These are phyloP conservation scores for Cladosporium oxysporum DNA, from an alignment of 2,329 filamentous ascomycete genomes.

Conservation along the genomic window DNA sequence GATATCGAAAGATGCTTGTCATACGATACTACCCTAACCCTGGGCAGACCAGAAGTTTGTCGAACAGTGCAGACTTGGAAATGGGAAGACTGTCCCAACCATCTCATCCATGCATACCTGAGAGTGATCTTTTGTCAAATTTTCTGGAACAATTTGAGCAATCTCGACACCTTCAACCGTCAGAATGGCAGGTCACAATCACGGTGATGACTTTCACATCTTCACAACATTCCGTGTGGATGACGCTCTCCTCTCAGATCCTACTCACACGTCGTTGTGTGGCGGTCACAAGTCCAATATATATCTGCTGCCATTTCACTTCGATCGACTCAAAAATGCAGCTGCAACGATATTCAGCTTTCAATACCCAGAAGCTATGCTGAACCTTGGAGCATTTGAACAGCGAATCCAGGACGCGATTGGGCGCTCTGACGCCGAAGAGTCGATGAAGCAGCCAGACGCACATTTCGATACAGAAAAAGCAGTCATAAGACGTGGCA, in stretches of 20 bases:
- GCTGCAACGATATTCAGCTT: neutral
- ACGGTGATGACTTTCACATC: constrained; percentile 8
- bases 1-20: neutral
- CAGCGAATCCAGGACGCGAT: neutral
- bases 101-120: neutral
- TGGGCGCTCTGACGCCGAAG: too few species aligned
- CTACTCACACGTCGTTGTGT: neutral
- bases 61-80: neutral
- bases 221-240: constrained; percentile 18
- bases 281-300: constrained; percentile 1
- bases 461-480: neutral
- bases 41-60: neutral
- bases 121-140: neutral
- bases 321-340: constrained; percentile 10
- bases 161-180: neutral
- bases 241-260: neutral
- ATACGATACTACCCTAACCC: neutral
- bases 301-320: constrained; percentile 17
- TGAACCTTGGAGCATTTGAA: neutral
- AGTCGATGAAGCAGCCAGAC: neutral
- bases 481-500: neutral
- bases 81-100: neutral
- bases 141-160: neutral
- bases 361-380: neutral
- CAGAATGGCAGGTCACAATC: neutral